Base-by-base conservation (phyloP, 768 basidiomycete genomes). In the Calocybe indica region DNA sequence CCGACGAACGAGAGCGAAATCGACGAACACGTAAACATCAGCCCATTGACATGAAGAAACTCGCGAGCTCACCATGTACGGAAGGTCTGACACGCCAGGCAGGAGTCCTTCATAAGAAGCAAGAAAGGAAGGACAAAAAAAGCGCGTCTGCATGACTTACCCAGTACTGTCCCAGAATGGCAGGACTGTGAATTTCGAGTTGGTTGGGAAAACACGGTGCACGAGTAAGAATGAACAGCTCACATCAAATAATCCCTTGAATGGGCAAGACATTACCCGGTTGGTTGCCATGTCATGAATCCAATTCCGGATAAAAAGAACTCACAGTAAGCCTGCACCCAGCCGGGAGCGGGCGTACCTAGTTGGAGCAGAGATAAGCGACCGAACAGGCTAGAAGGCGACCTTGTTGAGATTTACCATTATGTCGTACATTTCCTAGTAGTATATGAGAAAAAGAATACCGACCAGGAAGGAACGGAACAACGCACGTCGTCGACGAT, bases 401-500 rank as follows among this genome's bases (percentile, higher is more conserved):
- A 8, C 6, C 1, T 7, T 9, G 37, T 34, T 40, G 14, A 14
- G 5, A 28, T 52, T 51, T 44, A 76, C 75, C 72, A 79, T 73
- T 8, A 78, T 67, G 1, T 66, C 62, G 49, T 77, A 70, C 69
- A 79, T 67, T 47, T 72, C 72, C 77, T 79, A 40, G 32, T 42
- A 14, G 14, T 34, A 35, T 6, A 30, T 34, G 6, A 15, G 12
- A 37, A 36, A 10, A 8, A 9, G 32, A 32, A 32, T 10, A 40
- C 45, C 34, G 30, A 46, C 13, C 15, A 11, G 13, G 13, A 37
- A 35, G 31, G 43, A 40, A 34, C 31, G 13, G 9, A 32, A 30
- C 7, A 5, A 63, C 72, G 8, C 43, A 77, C 78, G 60, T 80
- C 77, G 56, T 80, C 95, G 12, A 92, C 67, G 46, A 99, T 93